phyloP scores from a whole-genome alignment of 2,329 filamentous ascomycete species.

The Onygenales sp. region DNA sequence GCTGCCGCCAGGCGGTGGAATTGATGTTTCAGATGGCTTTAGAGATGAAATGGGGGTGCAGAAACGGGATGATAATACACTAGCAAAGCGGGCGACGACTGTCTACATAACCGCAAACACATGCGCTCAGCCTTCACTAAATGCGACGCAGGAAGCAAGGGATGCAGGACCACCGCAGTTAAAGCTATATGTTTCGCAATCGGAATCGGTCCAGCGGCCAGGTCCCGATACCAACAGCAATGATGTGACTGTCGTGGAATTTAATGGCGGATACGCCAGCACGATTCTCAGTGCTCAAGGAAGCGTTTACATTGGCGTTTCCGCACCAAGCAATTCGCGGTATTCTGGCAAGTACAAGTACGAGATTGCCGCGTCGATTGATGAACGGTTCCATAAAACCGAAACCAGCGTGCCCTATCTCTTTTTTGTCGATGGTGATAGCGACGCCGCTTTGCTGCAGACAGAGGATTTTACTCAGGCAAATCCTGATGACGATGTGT shows the following conservation, averaged over 20 bases:
- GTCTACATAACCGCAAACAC: constrained; percentile 81
- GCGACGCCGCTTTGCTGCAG: constrained; percentile 64
- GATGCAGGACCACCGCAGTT: constrained; percentile 57
- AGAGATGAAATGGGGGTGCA: constrained; percentile 11
- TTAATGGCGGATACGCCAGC: constrained; percentile 62
- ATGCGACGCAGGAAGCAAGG: constrained; percentile 35
- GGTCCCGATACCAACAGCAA: constrained; percentile 47
- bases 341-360: constrained; percentile 66
- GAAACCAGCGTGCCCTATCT: constrained; percentile 47
- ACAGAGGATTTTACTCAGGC: constrained; percentile 61
- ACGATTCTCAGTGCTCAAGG: constrained; percentile 49
- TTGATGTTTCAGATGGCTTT: constrained; percentile 17
- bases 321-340: constrained; percentile 56
- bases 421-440: constrained; percentile 77
- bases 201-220: constrained; percentile 53
- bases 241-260: constrained; percentile 35
- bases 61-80: constrained; percentile 11
- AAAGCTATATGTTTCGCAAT: constrained; percentile 65
- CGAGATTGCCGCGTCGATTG: constrained; percentile 72
- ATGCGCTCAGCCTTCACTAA: constrained; percentile 63
- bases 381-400: constrained; percentile 62
- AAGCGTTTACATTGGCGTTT: constrained; percentile 67
- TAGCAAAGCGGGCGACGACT: constrained; percentile 31
- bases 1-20: constrained; percentile 3
- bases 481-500: constrained; percentile 37